Evolutionary conservation across 2,329 filamentous ascomycete genomes (phyloP), one percentile per base, ranked within the genome.

Genomic region (Penicillium sp.): DNA sequence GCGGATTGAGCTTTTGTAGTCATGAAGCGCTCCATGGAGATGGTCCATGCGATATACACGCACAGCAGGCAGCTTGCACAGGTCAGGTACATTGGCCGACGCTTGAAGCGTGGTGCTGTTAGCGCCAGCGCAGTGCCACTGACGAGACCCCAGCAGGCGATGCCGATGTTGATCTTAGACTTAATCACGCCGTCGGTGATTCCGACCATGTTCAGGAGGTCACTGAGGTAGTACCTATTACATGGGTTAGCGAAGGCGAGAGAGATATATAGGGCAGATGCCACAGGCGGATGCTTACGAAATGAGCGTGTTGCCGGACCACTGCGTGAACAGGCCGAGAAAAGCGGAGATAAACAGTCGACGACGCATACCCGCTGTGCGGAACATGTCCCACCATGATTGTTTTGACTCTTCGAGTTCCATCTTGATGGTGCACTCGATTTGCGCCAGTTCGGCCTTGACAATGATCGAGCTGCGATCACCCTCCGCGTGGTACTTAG

Each of bases 381-480:
- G 55, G 53, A 73, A 62, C 62, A 73, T 64, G 43, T 70, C 67
- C 33, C 49, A 45, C 70, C 71, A 73, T 15, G 63, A 61, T 48
- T 66, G 60, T 9, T 66, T 68, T 10, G 65, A 43, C 19, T 59
- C 63, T 33, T 86, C 82, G 53, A 81, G 72, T 66, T 86, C 83
- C 1, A 83, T 65, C 31, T 78, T 77, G 64, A 86, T 81, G 0
- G 84, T 83, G 4, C 80, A 78, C 49, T 81, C 75, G 62, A 88
- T 88, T 68, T 88, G 83, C 0, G 79, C 79, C 65, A 86, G 82
- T 66, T 88, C 86, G 9, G 82, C 83, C 51, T 79, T 77, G 27
- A 86, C 83, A 13, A 86, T 78, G 13, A 79, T 72, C 0, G 81
- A 83, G 35, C 77, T 69, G 7, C 66, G 66, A 49, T 84, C 76